These are phyloP conservation scores for Globisporangium heterothallicum DNA, from an alignment of 352 stramenopile genomes.

Conservation along the genomic window DNA sequence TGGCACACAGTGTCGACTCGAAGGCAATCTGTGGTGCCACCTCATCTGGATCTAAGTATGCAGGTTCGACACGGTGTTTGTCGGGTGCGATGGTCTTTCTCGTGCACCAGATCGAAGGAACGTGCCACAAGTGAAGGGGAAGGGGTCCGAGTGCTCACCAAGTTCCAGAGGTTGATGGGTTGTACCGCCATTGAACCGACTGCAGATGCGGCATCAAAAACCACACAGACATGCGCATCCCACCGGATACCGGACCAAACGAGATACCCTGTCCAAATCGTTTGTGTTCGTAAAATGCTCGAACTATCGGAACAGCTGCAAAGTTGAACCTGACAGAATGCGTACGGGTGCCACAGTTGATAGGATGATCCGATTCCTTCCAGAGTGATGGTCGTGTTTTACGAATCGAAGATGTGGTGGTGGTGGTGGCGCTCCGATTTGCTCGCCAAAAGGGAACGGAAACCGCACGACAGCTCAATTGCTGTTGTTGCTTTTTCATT, in stretches of 20 bases:
- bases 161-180: neutral
- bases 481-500: neutral
- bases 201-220: no score
- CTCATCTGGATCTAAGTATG: neutral
- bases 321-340: neutral
- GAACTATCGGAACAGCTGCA: neutral
- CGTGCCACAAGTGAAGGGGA: neutral
- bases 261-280: neutral
- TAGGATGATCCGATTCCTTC: neutral
- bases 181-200: no score
- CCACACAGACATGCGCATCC: slow-evolving; percentile 7
- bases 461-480: neutral
- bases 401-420: slow-evolving; percentile 5
- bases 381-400: slow-evolving; percentile 8
- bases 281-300: neutral
- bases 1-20: neutral
- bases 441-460: no score
- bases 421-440: no score
- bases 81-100: slow-evolving; percentile 3
- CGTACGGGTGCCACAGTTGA: neutral
- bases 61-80: slow-evolving; percentile 2
- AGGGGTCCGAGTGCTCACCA: neutral
- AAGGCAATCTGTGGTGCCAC: neutral
- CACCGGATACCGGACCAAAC: neutral
- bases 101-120: slow-evolving; percentile 2